Evolutionary conservation across 129 eudicot species (phyloP).

Genomic region (Lactuca sativa): DNA sequence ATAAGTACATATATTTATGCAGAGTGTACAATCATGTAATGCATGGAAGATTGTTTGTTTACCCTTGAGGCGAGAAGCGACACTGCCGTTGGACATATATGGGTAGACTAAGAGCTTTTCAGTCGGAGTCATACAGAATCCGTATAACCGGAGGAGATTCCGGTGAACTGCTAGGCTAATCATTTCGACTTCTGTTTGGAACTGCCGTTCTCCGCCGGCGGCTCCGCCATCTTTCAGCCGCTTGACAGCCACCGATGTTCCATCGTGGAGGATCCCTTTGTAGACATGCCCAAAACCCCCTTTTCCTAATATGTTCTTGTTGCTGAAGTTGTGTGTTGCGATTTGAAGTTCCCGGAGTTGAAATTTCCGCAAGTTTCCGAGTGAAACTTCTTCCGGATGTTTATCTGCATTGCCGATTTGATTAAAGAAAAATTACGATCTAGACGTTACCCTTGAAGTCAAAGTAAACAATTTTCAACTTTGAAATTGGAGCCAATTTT

Average conservation of each 20-base stretch:
- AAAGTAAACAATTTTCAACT: neutral
- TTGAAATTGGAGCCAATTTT: neutral
- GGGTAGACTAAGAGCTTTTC: conserved; percentile 87
- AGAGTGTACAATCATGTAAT: neutral
- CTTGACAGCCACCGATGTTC: conserved; percentile 77
- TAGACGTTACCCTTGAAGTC: neutral
- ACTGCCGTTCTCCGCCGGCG: conserved; percentile 64
- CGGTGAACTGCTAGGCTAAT: conserved; percentile 88
- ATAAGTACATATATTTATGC: conserved; percentile 9
- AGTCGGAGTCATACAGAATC: conserved; percentile 74
- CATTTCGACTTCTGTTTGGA: conserved; percentile 87
- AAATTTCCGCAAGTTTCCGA: conserved; percentile 73
- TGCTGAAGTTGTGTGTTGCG: conserved; percentile 83
- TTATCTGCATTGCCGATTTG: conserved; percentile 44
- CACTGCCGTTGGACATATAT: conserved; percentile 87
- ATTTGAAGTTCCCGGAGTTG: conserved; percentile 74
- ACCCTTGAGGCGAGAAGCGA: conserved; percentile 91
- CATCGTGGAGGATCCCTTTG: conserved; percentile 71
- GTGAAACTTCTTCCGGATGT: conserved; percentile 64
- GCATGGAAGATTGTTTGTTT: conserved; percentile 13
- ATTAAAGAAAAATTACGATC: neutral
- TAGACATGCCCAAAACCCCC: conserved; percentile 90
- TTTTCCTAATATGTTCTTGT: conserved; percentile 72
- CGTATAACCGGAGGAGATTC: conserved; percentile 77
- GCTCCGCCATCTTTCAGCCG: conserved; percentile 83